Conservation (phyloP, 2,329 filamentous ascomycete species). For the Colletotrichum godetiae region DNA sequence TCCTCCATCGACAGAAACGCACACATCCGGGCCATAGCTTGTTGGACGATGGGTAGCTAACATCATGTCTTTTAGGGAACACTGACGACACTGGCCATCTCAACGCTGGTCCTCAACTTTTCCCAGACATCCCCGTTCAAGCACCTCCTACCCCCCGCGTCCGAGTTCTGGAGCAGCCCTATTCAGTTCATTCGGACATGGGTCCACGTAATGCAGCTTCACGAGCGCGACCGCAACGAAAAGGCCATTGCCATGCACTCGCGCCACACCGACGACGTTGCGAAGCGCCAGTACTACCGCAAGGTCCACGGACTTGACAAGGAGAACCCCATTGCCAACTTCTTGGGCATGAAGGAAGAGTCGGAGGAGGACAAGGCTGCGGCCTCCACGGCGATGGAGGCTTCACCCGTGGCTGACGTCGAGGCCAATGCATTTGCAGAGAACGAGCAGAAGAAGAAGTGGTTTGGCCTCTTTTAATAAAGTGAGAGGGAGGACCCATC, state of each 20-base stretch:
- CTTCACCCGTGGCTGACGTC: constrained; percentile 18
- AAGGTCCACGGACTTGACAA: constrained; percentile 85
- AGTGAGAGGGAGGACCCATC: constrained; percentile 19
- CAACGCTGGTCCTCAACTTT: constrained; percentile 84
- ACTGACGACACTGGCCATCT: constrained; percentile 74
- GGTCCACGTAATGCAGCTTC: constrained; percentile 79
- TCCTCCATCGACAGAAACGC: background rate
- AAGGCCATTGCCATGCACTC: constrained; percentile 78
- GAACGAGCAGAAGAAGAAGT: constrained; percentile 72
- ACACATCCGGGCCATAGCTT: background rate
- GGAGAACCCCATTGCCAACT: constrained; percentile 63
- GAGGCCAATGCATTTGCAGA: constrained; percentile 32
- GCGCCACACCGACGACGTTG: constrained; percentile 83
- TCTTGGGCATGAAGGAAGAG: constrained; percentile 50
- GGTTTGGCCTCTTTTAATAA: constrained; percentile 81
- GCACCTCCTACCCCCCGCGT: constrained; percentile 79
- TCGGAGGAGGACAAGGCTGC: constrained; percentile 46
- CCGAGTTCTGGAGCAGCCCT: constrained; percentile 77
- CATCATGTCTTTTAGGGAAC: constrained; percentile 62
- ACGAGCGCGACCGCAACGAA: constrained; percentile 77
- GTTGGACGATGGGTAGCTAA: background rate
- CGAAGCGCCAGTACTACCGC: constrained; percentile 87
- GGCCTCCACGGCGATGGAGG: constrained; percentile 44
- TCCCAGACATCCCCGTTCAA: constrained; percentile 80
- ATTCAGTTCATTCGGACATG: constrained; percentile 73